These are phyloP conservation scores for Pythium apleroticum DNA, from an alignment of 352 stramenopile genomes.

Conservation along the genomic window DNA sequence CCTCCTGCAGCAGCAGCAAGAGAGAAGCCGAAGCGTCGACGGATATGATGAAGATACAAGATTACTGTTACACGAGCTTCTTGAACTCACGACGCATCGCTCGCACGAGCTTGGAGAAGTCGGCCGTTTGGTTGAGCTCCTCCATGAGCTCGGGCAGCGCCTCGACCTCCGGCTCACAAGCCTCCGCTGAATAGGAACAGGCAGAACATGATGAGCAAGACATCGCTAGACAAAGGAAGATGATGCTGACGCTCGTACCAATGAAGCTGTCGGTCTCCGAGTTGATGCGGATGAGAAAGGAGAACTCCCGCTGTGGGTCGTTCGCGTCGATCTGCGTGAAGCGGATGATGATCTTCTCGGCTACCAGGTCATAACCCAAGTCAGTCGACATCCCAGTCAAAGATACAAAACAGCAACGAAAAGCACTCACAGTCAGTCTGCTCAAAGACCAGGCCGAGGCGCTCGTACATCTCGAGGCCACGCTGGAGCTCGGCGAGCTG, in stretches of 20 bases:
- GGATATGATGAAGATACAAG: conserved; percentile 25
- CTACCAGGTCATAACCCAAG: conserved; percentile 27
- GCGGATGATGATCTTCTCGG: conserved; percentile 56
- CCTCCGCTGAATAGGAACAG: conserved; percentile 39
- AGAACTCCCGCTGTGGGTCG: conserved; percentile 62
- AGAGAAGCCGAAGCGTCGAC: conserved; percentile 24
- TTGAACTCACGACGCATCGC: conserved; percentile 82
- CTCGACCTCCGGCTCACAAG: conserved; percentile 56
- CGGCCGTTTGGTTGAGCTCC: conserved; percentile 59
- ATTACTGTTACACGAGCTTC: conserved; percentile 42
- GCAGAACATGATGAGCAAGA: neutral
- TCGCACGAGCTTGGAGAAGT: conserved; percentile 76
- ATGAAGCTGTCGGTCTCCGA: conserved; percentile 56
- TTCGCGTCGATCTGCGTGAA: conserved; percentile 72
- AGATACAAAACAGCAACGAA: neutral
- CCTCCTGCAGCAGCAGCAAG: neutral
- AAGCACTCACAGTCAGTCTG: conserved; percentile 43
- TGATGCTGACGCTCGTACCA: conserved; percentile 31
- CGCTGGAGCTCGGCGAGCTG: conserved; percentile 62
- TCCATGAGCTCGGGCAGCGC: conserved; percentile 48
- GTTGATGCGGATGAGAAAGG: conserved; percentile 71
- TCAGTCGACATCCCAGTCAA: neutral
- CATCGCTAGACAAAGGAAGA: no score
- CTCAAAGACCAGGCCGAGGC: conserved; percentile 70
- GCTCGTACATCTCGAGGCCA: conserved; percentile 66